Conservation (phyloP, 371 early-diverging fungal species). For the Syncephalastrum contaminatum region DNA sequence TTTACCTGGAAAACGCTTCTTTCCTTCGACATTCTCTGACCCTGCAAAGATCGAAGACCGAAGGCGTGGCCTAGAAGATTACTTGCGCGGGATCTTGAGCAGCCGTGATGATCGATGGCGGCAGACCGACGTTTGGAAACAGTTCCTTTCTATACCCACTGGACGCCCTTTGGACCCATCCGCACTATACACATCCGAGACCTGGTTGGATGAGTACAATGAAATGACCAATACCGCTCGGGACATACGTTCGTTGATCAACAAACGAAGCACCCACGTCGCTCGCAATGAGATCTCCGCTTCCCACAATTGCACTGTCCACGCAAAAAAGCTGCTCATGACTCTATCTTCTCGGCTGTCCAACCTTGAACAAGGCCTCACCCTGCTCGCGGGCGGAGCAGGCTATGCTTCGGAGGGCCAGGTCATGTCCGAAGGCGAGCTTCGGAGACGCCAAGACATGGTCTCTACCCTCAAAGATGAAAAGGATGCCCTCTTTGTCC, state of each 20-base stretch:
- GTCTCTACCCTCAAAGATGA: conserved; percentile 67
- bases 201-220: conserved; percentile 81
- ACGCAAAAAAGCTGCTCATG: conserved; percentile 71
- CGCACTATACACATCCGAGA: conserved; percentile 57
- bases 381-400: conserved; percentile 41
- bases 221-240: conserved; percentile 57
- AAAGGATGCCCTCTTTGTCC: conserved; percentile 51
- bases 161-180: conserved; percentile 30
- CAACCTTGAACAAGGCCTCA: conserved; percentile 57
- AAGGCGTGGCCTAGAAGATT: conserved; percentile 75
- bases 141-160: conserved; percentile 70
- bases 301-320: conserved; percentile 71
- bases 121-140: conserved; percentile 65
- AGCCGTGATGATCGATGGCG: conserved; percentile 79
- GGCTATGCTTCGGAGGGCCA: conserved; percentile 12
- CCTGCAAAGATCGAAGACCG: conserved; percentile 74
- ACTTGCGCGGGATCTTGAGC: conserved; percentile 70
- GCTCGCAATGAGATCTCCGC: conserved; percentile 71
- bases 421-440: conserved; percentile 63
- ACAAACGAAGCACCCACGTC: conserved; percentile 64
- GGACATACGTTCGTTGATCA: conserved; percentile 70
- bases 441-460: conserved; percentile 73
- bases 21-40: conserved; percentile 57
- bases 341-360: conserved; percentile 43
- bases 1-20: conserved; percentile 68